These are phyloP conservation scores for Colletotrichum tamarilloi DNA, from an alignment of 2,329 filamentous ascomycete species.

Conservation along the genomic window DNA sequence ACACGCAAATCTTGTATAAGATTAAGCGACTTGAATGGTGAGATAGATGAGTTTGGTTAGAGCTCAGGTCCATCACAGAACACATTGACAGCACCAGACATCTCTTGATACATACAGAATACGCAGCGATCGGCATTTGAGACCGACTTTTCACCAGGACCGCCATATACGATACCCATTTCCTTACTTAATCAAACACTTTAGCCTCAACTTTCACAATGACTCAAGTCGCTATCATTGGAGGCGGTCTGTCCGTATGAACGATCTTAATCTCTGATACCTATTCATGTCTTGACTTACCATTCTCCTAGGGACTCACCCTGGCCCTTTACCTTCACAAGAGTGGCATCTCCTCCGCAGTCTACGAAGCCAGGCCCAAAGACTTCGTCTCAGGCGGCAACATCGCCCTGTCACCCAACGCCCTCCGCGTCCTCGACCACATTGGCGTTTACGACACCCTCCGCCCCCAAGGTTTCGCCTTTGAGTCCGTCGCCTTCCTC, in stretches of 20 bases:
- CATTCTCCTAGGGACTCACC: conserved; percentile 53
- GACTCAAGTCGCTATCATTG: neutral
- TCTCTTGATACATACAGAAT: too few species aligned
- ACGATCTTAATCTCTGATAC: too few species aligned
- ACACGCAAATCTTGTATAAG: neutral
- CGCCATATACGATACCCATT: neutral
- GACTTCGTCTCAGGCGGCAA: conserved; percentile 63
- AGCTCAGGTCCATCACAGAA: neutral
- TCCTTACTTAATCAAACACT: neutral
- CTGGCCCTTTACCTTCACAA: conserved; percentile 65
- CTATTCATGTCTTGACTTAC: neutral
- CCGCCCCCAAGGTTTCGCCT: conserved; percentile 57
- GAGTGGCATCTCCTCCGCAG: conserved; percentile 57
- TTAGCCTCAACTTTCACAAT: neutral
- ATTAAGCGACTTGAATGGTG: neutral
- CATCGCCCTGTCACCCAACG: conserved; percentile 69
- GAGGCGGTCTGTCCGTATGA: neutral
- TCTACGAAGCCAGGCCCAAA: conserved; percentile 61
- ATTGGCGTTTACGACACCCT: conserved; percentile 61
- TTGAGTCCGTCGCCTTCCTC: conserved; percentile 59
- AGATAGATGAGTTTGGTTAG: neutral
- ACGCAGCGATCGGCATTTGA: neutral
- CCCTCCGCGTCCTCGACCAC: conserved; percentile 62
- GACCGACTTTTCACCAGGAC: neutral
- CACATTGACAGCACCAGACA: neutral